Evolutionary conservation across 495 filamentous ascomycete genomes (phyloP).

Genomic region (Annulohypoxylon stygium): DNA sequence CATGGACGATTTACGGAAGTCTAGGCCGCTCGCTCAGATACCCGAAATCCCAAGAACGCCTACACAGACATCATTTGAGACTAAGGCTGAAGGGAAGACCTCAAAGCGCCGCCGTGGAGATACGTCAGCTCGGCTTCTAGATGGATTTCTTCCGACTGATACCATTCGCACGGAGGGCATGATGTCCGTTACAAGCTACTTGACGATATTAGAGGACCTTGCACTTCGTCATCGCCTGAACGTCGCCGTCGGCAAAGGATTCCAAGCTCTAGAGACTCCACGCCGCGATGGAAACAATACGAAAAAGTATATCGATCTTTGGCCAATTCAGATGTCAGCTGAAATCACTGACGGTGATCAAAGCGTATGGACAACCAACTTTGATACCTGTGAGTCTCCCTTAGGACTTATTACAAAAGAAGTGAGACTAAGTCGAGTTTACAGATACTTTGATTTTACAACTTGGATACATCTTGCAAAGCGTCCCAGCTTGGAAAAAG

Average conservation of each 20-base stretch:
- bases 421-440: not conserved
- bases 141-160: slow-evolving; percentile 70
- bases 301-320: slow-evolving; percentile 89
- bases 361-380: slow-evolving; percentile 87
- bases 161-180: slow-evolving; percentile 69
- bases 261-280: slow-evolving; percentile 80
- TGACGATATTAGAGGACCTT: slow-evolving; percentile 87
- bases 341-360: slow-evolving; percentile 74
- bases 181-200: slow-evolving; percentile 76
- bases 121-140: slow-evolving; percentile 60
- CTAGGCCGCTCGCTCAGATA: slow-evolving; percentile 54
- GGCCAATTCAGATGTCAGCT: slow-evolving; percentile 88
- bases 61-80: slow-evolving; percentile 32
- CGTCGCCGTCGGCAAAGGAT: slow-evolving; percentile 87
- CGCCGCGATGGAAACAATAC: slow-evolving; percentile 64
- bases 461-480: slow-evolving; percentile 85
- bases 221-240: slow-evolving; percentile 83
- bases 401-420: not conserved
- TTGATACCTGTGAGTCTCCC: slow-evolving; percentile 77
- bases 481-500: slow-evolving; percentile 86
- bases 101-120: slow-evolving; percentile 57
- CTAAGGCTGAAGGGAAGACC: slow-evolving; percentile 38
- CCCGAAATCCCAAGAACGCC: slow-evolving; percentile 50
- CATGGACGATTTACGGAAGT: slow-evolving; percentile 75
- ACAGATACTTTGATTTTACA: slow-evolving; percentile 85